phyloP scores from a whole-genome alignment of 2,329 filamentous ascomycete genomes.

The Aspergillus fischeri region DNA sequence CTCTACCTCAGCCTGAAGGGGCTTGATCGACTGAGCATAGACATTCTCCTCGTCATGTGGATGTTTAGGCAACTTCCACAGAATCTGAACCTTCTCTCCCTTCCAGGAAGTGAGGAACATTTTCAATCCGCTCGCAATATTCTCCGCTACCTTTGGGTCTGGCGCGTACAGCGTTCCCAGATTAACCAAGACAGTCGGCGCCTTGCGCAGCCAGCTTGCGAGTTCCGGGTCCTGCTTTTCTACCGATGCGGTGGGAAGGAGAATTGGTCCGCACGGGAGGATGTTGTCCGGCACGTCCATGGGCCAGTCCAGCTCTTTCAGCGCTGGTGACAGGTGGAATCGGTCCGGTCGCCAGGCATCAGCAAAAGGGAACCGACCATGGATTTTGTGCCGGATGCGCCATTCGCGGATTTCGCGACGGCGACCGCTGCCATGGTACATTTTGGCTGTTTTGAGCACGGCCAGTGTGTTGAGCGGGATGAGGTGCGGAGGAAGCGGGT shows the following conservation, averaged over 20 bases:
- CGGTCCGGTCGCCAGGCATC: conserved; percentile 23
- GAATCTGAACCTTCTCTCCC: conserved; percentile 26
- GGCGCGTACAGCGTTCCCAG: conserved; percentile 41
- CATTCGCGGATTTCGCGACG: conserved; percentile 20
- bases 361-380: conserved; percentile 24
- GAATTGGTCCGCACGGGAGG: conserved; percentile 46
- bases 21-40: conserved; percentile 22
- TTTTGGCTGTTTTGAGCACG: conserved; percentile 25
- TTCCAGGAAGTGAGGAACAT: conserved; percentile 30
- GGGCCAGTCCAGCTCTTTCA: conserved; percentile 40
- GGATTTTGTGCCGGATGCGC: conserved; percentile 24
- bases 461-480: conserved; percentile 43
- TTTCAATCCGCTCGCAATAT: conserved; percentile 38
- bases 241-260: conserved; percentile 33
- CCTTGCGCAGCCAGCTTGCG: conserved; percentile 39
- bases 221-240: conserved; percentile 41
- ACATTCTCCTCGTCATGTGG: conserved; percentile 17
- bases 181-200: conserved; percentile 48
- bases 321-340: conserved; percentile 26
- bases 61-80: conserved; percentile 39
- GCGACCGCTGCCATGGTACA: conserved; percentile 22
- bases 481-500: conserved; percentile 44
- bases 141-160: conserved; percentile 31
- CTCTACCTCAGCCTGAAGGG: conserved; percentile 19
- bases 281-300: conserved; percentile 39